Evolutionary conservation across 192 early-diverging fungal species (phyloP), one percentile per base, ranked within the genome.

Genomic region (Coemansia sp.): DNA sequence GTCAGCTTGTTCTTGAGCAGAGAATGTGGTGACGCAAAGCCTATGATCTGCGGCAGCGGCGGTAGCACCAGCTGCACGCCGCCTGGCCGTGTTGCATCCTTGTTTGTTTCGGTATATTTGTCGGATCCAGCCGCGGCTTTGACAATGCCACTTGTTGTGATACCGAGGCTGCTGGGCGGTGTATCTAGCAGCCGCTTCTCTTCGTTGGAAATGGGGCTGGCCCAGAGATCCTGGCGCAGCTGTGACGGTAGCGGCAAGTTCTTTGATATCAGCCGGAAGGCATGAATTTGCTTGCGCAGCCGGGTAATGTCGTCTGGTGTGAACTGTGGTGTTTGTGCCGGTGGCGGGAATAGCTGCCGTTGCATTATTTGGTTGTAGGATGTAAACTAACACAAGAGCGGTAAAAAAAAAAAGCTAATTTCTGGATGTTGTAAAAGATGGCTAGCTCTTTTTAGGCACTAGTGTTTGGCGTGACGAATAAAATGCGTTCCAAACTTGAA

Each of bases 261-360:
- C 62, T 81, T 81, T 29, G 90, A 83, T 30, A 94, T 84, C 22
- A 90, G 75, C 54, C 92, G 90, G 74, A 88, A 95, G 29, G 91
- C 92, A 30, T 90, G 77, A 54, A 94, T 94, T 54, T 97, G 95
- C 55, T 81, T 82, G 62, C 88, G 85, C 23, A 97, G 80, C 9
- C 82, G 80, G 9, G 81, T 71, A 21, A 91, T 56, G 53, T 97
- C 91, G 28, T 83, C 84, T 25, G 58, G 53, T 2, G 84, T 80
- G 55, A 90, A 77, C 43, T 57, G 51, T 9, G 61, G 60, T 18
- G 55, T 38, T 46, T 60, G 30, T 27, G 32, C 42, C 46, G 18
- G 16, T 18, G 25, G 16, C n/a, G 51, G 24, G 4, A 43, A 6
- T 14, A 16, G 38, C n/a, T 9, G n/a, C 38, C 38, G 10, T 40